These are phyloP conservation scores for Colletotrichum sp. DNA, from an alignment of 2,329 filamentous ascomycete genomes.

Conservation along the genomic window DNA sequence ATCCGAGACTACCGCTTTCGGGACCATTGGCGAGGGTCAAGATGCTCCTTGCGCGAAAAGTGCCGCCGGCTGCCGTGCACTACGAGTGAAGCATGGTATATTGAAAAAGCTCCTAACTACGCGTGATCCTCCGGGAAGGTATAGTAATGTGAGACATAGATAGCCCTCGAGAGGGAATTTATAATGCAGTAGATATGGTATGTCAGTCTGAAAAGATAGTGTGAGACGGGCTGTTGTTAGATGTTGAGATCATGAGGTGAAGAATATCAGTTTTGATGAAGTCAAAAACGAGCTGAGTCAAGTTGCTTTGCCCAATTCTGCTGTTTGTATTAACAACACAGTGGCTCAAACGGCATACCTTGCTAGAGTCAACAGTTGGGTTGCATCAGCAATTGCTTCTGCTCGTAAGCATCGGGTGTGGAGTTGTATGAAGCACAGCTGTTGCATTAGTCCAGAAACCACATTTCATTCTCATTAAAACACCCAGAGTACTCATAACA, in stretches of 20 bases:
- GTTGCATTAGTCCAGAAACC: background rate
- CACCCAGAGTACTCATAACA: background rate
- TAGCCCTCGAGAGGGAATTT: fast-evolving
- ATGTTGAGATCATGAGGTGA: background rate
- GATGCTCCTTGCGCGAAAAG: background rate
- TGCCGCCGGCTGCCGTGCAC: background rate
- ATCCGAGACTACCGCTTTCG: background rate
- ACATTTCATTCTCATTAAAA: fast-evolving
- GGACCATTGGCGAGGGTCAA: fast-evolving
- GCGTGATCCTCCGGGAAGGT: fast-evolving
- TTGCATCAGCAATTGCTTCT: background rate
- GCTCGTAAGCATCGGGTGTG: background rate
- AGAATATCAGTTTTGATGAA: too few relatives aligned
- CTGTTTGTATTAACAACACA: fast-evolving
- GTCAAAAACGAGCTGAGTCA: background rate
- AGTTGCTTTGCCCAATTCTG: background rate
- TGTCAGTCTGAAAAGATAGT: fast-evolving
- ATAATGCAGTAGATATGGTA: background rate
- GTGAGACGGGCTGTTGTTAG: background rate
- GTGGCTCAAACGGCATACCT: background rate
- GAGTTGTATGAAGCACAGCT: background rate
- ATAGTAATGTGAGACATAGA: fast-evolving
- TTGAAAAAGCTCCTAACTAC: background rate
- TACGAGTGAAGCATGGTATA: background rate
- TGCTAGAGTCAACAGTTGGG: background rate